Evolutionary conservation across 2,329 filamentous ascomycete genomes (phyloP).

Genomic region (Calonectria henricotiae): DNA sequence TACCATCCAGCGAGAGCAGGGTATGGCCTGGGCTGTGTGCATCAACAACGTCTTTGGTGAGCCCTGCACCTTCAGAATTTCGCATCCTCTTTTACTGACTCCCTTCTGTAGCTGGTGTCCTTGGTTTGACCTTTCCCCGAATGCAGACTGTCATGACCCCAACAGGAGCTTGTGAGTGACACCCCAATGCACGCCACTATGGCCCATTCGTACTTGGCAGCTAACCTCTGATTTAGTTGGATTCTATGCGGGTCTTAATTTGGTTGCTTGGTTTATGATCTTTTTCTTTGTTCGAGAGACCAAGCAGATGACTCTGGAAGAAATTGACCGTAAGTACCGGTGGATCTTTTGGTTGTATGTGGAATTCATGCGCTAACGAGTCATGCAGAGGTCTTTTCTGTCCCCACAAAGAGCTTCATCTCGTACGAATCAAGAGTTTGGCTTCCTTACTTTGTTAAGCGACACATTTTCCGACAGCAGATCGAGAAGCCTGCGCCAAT

Average conservation of each 20-base stretch:
- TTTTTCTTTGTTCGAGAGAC: slow-evolving; percentile 66
- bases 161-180: slow-evolving; percentile 53
- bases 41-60: slow-evolving; percentile 57
- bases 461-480: slow-evolving; percentile 57
- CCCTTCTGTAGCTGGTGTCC: slow-evolving; percentile 45
- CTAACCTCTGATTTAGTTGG: slow-evolving; percentile 53
- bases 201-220: accelerated
- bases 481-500: slow-evolving; percentile 55
- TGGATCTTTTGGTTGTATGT: background rate
- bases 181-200: accelerated
- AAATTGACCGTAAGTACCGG: slow-evolving; percentile 49
- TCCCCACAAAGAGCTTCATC: slow-evolving; percentile 51
- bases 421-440: slow-evolving; percentile 55
- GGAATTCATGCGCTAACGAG: background rate
- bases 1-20: slow-evolving; percentile 59
- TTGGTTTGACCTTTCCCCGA: slow-evolving; percentile 56
- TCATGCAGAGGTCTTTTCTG: slow-evolving; percentile 35
- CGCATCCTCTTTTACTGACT: slow-evolving; percentile 32
- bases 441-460: slow-evolving; percentile 60
- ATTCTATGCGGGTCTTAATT: slow-evolving; percentile 64
- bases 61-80: background rate
- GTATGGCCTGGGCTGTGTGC: slow-evolving; percentile 60
- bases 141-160: slow-evolving; percentile 55
- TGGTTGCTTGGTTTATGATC: slow-evolving; percentile 63
- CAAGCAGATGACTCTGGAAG: slow-evolving; percentile 65